Percentiles rank a stretch among this genome's conserved stretches.
phyloP scores from a whole-genome alignment of 352 stramenopile genomes.

The Globisporangium spinosum region DNA sequence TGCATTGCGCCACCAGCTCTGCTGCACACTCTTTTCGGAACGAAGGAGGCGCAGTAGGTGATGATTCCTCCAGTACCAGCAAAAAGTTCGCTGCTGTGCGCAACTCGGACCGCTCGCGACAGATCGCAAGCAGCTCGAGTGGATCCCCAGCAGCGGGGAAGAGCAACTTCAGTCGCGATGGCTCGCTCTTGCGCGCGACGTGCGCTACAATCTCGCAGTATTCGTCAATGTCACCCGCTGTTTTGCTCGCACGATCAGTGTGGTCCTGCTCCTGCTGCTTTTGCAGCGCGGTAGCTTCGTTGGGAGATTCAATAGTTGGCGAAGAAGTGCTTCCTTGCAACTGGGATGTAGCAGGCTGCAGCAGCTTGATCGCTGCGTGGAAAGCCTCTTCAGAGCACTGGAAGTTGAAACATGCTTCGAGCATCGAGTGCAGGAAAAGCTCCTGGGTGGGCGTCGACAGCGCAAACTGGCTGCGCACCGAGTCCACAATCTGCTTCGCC shows the following conservation, averaged over 20 bases:
- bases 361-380: constrained; percentile 41
- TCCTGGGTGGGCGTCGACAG: constrained; percentile 72
- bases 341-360: constrained; percentile 28
- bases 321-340: not conserved
- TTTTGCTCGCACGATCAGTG: not conserved
- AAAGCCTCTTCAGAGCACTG: constrained; percentile 43
- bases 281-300: not conserved
- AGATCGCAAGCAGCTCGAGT: constrained; percentile 55
- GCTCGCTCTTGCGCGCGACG: constrained; percentile 81
- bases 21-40: constrained; percentile 56
- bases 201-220: constrained; percentile 85
- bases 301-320: not conserved
- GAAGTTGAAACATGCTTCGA: constrained; percentile 58
- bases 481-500: constrained; percentile 42
- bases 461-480: constrained; percentile 48
- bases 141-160: constrained; percentile 71
- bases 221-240: constrained; percentile 50
- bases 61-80: constrained; percentile 75
- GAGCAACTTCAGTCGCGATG: constrained; percentile 61
- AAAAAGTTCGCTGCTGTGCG: constrained; percentile 82
- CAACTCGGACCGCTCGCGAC: constrained; percentile 61
- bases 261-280: not conserved
- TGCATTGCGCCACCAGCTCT: constrained; percentile 60
- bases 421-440: constrained; percentile 76
- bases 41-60: constrained; percentile 21